Conservation (phyloP, 2,329 filamentous ascomycete genomes). For the Colletotrichum falcatum region DNA sequence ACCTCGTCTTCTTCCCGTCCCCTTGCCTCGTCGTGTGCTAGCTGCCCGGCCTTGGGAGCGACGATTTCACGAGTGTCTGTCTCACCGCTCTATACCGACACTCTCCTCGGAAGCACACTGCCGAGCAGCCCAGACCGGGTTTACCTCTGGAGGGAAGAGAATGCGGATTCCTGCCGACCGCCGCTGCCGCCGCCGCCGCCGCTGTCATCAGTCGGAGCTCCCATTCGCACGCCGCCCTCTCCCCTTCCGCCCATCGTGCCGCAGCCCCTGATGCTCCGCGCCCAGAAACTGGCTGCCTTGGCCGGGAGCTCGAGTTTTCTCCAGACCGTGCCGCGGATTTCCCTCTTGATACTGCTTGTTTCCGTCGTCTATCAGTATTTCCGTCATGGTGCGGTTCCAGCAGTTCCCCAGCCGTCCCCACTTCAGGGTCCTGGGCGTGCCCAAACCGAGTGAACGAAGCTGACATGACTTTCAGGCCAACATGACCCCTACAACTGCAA, state of each 20-base stretch:
- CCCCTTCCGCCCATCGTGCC: neutral
- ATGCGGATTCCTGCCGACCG: conserved; percentile 29
- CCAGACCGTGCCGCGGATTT: conserved; percentile 19
- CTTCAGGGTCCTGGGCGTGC: neutral
- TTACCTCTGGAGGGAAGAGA: conserved; percentile 20
- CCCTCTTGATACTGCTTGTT: conserved; percentile 32
- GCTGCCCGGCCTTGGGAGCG: neutral
- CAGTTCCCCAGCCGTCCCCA: neutral
- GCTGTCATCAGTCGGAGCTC: conserved; percentile 22
- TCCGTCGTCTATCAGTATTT: conserved; percentile 39
- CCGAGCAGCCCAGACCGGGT: conserved; percentile 2
- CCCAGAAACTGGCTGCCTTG: conserved; percentile 30
- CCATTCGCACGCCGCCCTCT: conserved; percentile 15
- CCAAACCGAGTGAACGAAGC: neutral
- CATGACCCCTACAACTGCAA: conserved; percentile 66
- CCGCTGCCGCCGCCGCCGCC: conserved; percentile 14
- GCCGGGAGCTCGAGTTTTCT: conserved; percentile 29
- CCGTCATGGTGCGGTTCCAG: conserved; percentile 13
- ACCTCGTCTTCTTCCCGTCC: neutral
- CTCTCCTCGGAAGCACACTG: neutral
- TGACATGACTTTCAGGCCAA: conserved; percentile 27
- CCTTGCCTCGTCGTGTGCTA: neutral
- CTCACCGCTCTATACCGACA: neutral
- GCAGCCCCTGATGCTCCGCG: conserved; percentile 27
- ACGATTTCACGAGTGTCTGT: neutral